phyloP scores from a whole-genome alignment of 257 asterid species.

The Parsonsia alboflavescens region DNA sequence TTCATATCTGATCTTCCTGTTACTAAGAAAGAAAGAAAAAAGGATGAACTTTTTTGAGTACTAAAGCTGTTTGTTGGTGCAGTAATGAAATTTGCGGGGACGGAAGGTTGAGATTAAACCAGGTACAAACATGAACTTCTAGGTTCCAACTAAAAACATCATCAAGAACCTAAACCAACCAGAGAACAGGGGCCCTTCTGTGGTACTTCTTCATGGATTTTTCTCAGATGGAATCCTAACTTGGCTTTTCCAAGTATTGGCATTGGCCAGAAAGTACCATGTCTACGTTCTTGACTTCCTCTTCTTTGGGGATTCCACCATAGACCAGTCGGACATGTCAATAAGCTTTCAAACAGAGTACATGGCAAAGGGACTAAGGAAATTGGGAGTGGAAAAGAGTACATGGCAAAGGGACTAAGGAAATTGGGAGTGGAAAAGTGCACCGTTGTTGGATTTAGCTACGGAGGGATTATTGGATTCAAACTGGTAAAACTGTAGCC shows the following conservation, averaged over 20 bases:
- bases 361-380: no score
- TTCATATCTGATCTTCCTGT: no score
- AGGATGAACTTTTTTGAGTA: constrained; percentile 11
- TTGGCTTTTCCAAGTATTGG: neutral
- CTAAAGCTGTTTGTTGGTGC: neutral
- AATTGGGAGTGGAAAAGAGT: no score
- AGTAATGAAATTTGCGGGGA: constrained; percentile 10
- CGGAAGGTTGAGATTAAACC: constrained; percentile 20
- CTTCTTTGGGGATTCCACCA: constrained; percentile 9
- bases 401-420: constrained; percentile 27
- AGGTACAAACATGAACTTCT: constrained; percentile 21
- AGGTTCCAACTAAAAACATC: constrained; percentile 12
- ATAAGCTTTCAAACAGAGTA: constrained; percentile 18
- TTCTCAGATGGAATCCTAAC: neutral
- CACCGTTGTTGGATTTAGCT: constrained; percentile 19
- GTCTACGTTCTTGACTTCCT: constrained; percentile 7
- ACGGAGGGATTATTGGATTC: neutral
- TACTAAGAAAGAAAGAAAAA: neutral
- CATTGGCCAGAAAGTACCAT: neutral
- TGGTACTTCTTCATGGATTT: constrained; percentile 2
- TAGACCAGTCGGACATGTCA: constrained; percentile 9
- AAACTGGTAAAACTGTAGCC: constrained; percentile 25
- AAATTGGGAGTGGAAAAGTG: constrained; percentile 27
- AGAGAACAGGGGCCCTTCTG: neutral
- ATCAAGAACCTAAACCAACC: neutral